phyloP scores from a whole-genome alignment of 768 basidiomycete species.

The Rhizopogon rudus region DNA sequence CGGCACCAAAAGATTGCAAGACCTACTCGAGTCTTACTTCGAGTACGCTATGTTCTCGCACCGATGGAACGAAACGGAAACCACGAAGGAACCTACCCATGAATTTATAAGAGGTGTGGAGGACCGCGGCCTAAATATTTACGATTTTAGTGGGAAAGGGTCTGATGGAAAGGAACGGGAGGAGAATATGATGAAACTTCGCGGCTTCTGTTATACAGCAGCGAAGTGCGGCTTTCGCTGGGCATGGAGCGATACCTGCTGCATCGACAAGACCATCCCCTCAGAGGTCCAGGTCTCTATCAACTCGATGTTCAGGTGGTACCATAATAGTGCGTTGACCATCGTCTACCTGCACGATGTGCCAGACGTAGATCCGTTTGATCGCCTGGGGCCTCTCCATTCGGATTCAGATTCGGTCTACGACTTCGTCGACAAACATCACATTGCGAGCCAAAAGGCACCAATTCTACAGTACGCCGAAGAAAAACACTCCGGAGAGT shows the following conservation, averaged over 20 bases:
- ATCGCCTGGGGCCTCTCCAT: neutral
- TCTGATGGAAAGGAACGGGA: too few species aligned
- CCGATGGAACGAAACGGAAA: slow-evolving; percentile 12
- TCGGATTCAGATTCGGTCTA: neutral
- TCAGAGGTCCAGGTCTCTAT: slow-evolving; percentile 16
- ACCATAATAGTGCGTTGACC: slow-evolving; percentile 17
- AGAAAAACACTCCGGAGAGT: neutral
- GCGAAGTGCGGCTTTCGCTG: slow-evolving; percentile 22
- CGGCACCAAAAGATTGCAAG: slow-evolving; percentile 4
- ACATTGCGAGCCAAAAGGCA: too few species aligned
- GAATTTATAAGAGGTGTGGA: too few species aligned
- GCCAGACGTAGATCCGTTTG: slow-evolving; percentile 9
- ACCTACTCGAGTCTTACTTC: slow-evolving; percentile 15
- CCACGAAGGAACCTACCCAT: too few species aligned
- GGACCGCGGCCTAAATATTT: too few species aligned
- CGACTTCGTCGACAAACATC: neutral
- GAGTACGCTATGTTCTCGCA: slow-evolving; percentile 24
- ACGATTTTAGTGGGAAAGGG: too few species aligned
- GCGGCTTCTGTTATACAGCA: slow-evolving; percentile 20
- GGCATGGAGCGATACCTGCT: too few species aligned
- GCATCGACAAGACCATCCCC: too few species aligned
- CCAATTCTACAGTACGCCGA: neutral
- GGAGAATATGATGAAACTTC: slow-evolving; percentile 14
- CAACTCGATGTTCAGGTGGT: slow-evolving; percentile 25
- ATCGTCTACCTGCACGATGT: slow-evolving; percentile 22